Conservation (phyloP, 805 yeast genomes). For the Candida morakotiae region DNA sequence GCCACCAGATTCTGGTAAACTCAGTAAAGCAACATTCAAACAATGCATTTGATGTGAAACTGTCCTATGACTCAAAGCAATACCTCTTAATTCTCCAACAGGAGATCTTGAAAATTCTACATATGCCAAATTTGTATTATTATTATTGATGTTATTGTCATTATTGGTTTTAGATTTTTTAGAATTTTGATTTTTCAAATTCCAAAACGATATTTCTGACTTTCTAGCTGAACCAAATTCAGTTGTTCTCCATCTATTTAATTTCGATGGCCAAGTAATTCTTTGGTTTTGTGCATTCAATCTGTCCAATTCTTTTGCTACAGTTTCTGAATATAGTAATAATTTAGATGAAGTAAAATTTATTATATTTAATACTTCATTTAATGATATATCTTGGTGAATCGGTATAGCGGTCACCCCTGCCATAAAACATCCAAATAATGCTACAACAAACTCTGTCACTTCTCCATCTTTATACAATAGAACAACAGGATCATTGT, state of each 20-base stretch:
- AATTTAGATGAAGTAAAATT: constrained; percentile 71
- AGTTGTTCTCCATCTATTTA: constrained; percentile 76
- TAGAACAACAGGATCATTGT: constrained; percentile 80
- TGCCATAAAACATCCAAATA: constrained; percentile 88
- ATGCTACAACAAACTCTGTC: constrained; percentile 78
- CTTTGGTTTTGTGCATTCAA: constrained; percentile 38
- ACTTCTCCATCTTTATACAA: constrained; percentile 82
- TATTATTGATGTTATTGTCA: background rate
- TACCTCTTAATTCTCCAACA: constrained; percentile 87
- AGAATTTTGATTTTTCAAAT: constrained; percentile 10
- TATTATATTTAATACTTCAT: constrained; percentile 70
- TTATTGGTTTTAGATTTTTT: constrained; percentile 4
- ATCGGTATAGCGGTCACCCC: constrained; percentile 95
- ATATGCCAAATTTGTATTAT: constrained; percentile 66
- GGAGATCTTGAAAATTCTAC: constrained; percentile 91
- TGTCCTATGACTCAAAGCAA: constrained; percentile 86
- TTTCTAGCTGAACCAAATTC: constrained; percentile 68
- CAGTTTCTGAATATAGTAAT: constrained; percentile 76
- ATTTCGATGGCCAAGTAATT: constrained; percentile 69
- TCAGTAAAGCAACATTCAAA: constrained; percentile 62
- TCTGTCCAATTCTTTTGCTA: constrained; percentile 70
- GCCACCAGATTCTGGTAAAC: constrained; percentile 58
- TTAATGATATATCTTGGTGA: constrained; percentile 63
- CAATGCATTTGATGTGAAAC: constrained; percentile 84
- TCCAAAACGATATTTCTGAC: constrained; percentile 29